A percentile compares a stretch with the other conserved stretches of the same genome.
phyloP scores from a whole-genome alignment of 768 basidiomycete genomes.

The Boletales sp. region DNA sequence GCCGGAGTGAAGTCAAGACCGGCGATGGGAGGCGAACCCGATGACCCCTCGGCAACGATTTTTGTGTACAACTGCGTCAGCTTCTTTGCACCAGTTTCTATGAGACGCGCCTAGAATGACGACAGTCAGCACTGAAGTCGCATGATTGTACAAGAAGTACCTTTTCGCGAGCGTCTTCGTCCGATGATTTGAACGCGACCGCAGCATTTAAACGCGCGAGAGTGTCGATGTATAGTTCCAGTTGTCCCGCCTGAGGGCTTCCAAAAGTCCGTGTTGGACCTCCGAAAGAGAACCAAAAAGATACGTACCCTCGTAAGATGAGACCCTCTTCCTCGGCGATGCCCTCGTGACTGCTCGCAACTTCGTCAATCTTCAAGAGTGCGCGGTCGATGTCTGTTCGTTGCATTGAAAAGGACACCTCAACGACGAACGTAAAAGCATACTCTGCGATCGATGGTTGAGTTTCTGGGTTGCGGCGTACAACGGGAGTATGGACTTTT shows the following conservation, averaged over 20 bases:
- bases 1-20: slow-evolving; percentile 52
- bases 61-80: slow-evolving; percentile 81
- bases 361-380: slow-evolving; percentile 72
- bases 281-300: slow-evolving; percentile 1
- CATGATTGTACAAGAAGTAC: slow-evolving; percentile 28
- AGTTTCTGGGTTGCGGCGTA: slow-evolving; percentile 75
- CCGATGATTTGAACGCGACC: slow-evolving; percentile 71
- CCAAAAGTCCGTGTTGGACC: neutral
- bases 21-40: slow-evolving; percentile 64
- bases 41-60: slow-evolving; percentile 81
- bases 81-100: slow-evolving; percentile 83
- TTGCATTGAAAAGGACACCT: neutral
- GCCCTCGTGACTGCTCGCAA: slow-evolving; percentile 71
- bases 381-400: slow-evolving; percentile 75
- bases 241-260: slow-evolving; percentile 70
- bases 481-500: slow-evolving; percentile 82
- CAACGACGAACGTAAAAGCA: slow-evolving; percentile 23
- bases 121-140: neutral
- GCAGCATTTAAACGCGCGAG: slow-evolving; percentile 75
- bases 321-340: slow-evolving; percentile 75
- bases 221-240: slow-evolving; percentile 64
- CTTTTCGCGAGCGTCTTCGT: slow-evolving; percentile 51
- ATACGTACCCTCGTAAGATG: slow-evolving; percentile 66
- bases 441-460: slow-evolving; percentile 70
- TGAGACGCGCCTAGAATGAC: slow-evolving; percentile 52